Evolutionary conservation across 352 stramenopile species (phyloP).

Genomic region (Peronospora farinosa): DNA sequence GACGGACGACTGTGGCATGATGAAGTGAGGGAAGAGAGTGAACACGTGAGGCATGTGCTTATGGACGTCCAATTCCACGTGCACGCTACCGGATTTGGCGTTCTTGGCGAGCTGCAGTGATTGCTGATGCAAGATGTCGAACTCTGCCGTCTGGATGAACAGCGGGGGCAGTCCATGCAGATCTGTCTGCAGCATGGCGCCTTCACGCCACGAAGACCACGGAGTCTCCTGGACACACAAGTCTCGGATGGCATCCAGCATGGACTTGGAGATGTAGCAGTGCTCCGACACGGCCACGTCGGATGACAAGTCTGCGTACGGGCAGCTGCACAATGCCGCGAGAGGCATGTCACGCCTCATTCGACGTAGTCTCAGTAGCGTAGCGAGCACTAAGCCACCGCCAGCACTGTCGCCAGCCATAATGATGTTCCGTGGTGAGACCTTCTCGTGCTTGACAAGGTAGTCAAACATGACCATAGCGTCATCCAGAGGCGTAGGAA

Average conservation of each 20-base stretch:
- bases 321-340: constrained; percentile 37
- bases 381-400: constrained; percentile 39
- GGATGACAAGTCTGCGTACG: constrained; percentile 41
- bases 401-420: constrained; percentile 51
- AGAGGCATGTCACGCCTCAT: constrained; percentile 22
- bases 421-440: constrained; percentile 31
- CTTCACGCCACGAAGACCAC: constrained; percentile 30
- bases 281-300: constrained; percentile 28
- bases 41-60: constrained; percentile 58
- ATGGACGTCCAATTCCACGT: constrained; percentile 43
- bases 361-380: constrained; percentile 34
- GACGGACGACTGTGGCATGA: constrained; percentile 43
- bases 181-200: constrained; percentile 34
- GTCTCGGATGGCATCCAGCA: constrained; percentile 33
- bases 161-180: constrained; percentile 36
- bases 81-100: constrained; percentile 24
- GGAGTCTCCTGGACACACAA: constrained; percentile 20
- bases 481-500: constrained; percentile 43
- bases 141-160: constrained; percentile 38
- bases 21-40: constrained; percentile 38
- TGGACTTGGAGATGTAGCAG: constrained; percentile 44
- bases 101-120: constrained; percentile 34
- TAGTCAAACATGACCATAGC: constrained; percentile 43
- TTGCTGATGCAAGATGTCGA: constrained; percentile 44
- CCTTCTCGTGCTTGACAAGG: constrained; percentile 23